Evolutionary conservation across 495 filamentous ascomycete species (phyloP), one percentile per base, ranked within the genome.

Genomic region (Parachaetomium inaequale): DNA sequence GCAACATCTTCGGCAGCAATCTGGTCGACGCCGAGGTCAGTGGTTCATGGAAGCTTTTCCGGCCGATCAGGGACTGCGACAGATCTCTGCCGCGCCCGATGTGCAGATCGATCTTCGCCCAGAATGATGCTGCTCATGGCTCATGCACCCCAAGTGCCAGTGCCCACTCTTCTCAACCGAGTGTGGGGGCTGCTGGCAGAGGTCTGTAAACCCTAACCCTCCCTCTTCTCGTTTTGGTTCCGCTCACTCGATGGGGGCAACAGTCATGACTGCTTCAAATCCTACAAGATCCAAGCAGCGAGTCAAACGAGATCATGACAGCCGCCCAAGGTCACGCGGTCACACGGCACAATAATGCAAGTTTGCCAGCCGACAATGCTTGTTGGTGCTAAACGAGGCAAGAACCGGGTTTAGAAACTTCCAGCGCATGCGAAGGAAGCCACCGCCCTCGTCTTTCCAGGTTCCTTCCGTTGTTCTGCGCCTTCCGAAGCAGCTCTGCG

Each of bases 341-440:
- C 49, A 52, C 29, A 32, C 26, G 49, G 49, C 49, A 32, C 49
- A 52, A 3, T 11, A 26, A 52, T 52, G 49, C 49, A 31, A 4
- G 26, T 28, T 52, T 31, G 49, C 49, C 29, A 50, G 11, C 25
- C 23, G 23, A 29, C 12, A 50, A 31, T 50, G 47, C 47, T 38
- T 25, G 19, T n/a, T 40, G 32, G n/a, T 25, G 11, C 31, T 25
- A 25, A 38, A 36, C 21, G 31, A 40, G 19, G 32, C 32, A 17
- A 51, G 12, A 12, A 12, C 45, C 45, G 23, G 21, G 45, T 3
- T 51, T n/a, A 6, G 32, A 25, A 23, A 8, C 7, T 14, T 23
- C 43, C 15, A 28, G 49, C 19, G 26, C 15, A 19, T 32, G 29
- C 26, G 57, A 59, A 59, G 31, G 31, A 50, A 51, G 57, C 31